Conservation (phyloP, 371 early-diverging fungal genomes). For the Blyttiomyces sp. region DNA sequence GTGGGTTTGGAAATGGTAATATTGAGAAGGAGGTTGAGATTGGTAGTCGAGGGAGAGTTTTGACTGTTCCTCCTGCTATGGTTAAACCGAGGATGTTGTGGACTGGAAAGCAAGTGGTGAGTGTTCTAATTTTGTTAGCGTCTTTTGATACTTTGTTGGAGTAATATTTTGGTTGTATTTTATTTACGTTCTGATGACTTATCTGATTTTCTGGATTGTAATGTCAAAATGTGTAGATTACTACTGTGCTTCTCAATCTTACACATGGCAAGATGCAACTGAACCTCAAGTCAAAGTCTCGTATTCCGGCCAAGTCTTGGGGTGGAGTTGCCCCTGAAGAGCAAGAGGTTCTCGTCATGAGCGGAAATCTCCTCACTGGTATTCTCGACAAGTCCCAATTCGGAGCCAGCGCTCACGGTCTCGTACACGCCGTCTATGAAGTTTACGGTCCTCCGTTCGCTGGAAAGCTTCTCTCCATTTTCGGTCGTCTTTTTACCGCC, state of each 20-base stretch:
- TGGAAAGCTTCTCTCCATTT: conserved; percentile 88
- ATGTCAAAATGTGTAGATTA: conserved; percentile 59
- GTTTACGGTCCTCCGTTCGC: conserved; percentile 92
- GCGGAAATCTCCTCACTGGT: conserved; percentile 89
- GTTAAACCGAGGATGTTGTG: conserved; percentile 85
- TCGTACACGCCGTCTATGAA: conserved; percentile 97
- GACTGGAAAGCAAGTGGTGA: conserved; percentile 97
- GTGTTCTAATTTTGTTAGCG: conserved; percentile 9
- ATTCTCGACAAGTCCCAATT: conserved; percentile 98
- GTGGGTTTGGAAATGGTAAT: conserved; percentile 46
- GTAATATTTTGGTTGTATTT: no score
- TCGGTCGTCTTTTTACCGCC: conserved; percentile 92
- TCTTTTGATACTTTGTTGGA: no score
- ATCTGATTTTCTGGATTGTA: not conserved
- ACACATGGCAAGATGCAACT: conserved; percentile 71
- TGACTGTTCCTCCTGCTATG: conserved; percentile 82
- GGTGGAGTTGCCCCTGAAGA: conserved; percentile 79
- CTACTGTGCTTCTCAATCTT: conserved; percentile 84
- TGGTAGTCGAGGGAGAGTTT: conserved; percentile 69
- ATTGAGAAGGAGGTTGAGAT: conserved; percentile 42
- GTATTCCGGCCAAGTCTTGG: conserved; percentile 87
- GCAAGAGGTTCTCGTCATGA: conserved; percentile 73
- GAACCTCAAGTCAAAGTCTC: conserved; percentile 83
- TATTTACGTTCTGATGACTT: not conserved
- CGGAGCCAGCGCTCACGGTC: conserved; percentile 90